Percentiles rank a stretch among this genome's conserved stretches.
Evolutionary conservation across 2,329 filamentous ascomycete species (phyloP).

Genomic region (Periconia digitata): DNA sequence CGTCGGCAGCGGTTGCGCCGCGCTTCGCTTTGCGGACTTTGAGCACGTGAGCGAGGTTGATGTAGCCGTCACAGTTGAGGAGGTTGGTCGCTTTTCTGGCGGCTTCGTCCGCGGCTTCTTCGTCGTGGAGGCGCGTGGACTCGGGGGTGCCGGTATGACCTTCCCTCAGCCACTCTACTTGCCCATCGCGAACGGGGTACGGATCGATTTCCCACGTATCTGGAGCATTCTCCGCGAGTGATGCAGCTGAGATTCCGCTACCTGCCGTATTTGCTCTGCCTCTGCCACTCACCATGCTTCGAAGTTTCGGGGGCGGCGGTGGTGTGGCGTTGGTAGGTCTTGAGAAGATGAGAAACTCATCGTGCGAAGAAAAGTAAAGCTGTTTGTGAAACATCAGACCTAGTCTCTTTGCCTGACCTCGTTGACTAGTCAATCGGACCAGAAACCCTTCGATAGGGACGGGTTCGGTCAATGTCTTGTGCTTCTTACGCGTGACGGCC

Average conservation of each 20-base stretch:
- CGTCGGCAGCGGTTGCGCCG: conserved; percentile 56
- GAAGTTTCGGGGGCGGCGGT: conserved; percentile 60
- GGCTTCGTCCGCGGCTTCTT: conserved; percentile 61
- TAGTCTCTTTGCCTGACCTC: conserved; percentile 59
- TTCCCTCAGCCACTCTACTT: conserved; percentile 59
- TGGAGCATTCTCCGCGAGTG: conserved; percentile 60
- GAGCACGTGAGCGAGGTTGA: conserved; percentile 61
- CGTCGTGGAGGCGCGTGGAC: conserved; percentile 55
- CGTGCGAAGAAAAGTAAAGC: conserved; percentile 65
- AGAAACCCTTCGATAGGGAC: conserved; percentile 67
- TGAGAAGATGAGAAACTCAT: conserved; percentile 65
- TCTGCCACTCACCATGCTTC: conserved; percentile 27
- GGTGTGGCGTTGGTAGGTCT: conserved; percentile 60
- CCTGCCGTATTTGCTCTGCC: conserved; percentile 44
- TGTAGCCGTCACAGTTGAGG: conserved; percentile 62
- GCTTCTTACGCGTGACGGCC: conserved; percentile 43
- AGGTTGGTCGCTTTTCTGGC: conserved; percentile 61
- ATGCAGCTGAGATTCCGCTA: conserved; percentile 51
- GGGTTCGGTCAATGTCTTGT: conserved; percentile 57
- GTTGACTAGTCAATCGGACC: conserved; percentile 65
- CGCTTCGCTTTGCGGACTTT: conserved; percentile 59
- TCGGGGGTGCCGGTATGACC: conserved; percentile 46
- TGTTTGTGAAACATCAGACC: conserved; percentile 66
- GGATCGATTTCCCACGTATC: conserved; percentile 64
- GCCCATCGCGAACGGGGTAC: conserved; percentile 56